These are phyloP conservation scores for Fusarium decemcellulare DNA, from an alignment of 2,329 filamentous ascomycete species.

Conservation along the genomic window DNA sequence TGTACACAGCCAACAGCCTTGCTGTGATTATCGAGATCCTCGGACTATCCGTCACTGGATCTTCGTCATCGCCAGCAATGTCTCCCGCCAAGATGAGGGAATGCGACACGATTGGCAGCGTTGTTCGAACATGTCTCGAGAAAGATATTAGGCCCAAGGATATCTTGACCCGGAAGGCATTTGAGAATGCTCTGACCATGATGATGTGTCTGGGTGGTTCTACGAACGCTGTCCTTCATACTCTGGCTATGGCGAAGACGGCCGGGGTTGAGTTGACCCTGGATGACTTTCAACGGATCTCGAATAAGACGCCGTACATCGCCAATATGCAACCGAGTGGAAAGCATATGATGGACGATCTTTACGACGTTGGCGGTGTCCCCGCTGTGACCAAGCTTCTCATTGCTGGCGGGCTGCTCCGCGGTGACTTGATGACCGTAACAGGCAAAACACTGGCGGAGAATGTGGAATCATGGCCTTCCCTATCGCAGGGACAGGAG, in stretches of 20 bases:
- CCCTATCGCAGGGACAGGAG: slow-evolving; percentile 80
- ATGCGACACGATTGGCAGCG: not conserved
- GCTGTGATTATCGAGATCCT: not conserved
- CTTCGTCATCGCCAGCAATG: not conserved
- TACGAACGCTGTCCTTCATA: not conserved
- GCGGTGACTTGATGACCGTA: slow-evolving; percentile 61
- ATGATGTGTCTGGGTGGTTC: slow-evolving; percentile 3
- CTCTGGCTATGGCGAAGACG: not conserved
- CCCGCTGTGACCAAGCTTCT: not conserved
- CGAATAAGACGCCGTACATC: not conserved
- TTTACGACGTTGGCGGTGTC: not conserved
- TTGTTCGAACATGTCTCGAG: not conserved
- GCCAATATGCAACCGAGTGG: not conserved
- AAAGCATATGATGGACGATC: not conserved
- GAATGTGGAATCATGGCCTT: slow-evolving; percentile 82
- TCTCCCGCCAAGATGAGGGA: not conserved
- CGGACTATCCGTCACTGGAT: not conserved
- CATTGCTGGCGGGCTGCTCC: not conserved
- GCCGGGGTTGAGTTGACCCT: not conserved
- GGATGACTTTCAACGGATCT: not conserved
- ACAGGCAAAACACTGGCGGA: slow-evolving; percentile 86
- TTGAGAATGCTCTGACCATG: not conserved
- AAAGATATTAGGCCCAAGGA: not conserved
- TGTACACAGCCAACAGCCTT: slow-evolving; percentile 1
- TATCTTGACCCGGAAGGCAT: not conserved